Conservation (phyloP, 257 asterid genomes). For the Scutellaria minor region DNA sequence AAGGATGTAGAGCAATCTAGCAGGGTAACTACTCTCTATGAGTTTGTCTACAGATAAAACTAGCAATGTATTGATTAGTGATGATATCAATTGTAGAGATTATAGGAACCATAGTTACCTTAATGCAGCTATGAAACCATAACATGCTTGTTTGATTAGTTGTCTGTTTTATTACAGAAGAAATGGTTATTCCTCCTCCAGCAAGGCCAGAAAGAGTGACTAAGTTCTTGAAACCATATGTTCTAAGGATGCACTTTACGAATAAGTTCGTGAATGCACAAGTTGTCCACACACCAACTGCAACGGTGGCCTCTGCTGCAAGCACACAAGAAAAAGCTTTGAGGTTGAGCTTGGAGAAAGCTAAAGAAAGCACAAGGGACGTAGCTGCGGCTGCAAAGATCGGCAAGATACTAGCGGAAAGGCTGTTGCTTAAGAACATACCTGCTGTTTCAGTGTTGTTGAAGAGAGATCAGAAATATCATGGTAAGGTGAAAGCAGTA, state of each 20-base stretch:
- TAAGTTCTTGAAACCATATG: conserved; percentile 80
- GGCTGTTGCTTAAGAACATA: conserved; percentile 60
- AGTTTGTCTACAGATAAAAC: no score
- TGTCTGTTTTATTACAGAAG: conserved; percentile 29
- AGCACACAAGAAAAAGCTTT: conserved; percentile 92
- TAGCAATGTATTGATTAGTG: background rate
- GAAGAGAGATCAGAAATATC: conserved; percentile 81
- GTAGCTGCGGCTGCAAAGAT: conserved; percentile 95
- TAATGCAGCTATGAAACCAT: background rate
- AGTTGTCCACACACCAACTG: conserved; percentile 88
- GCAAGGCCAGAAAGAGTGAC: conserved; percentile 66
- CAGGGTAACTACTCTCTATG: background rate
- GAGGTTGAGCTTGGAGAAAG: conserved; percentile 63
- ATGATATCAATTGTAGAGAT: background rate
- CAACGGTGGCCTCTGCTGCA: conserved; percentile 89
- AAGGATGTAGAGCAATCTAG: conserved; percentile 5
- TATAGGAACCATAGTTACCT: background rate
- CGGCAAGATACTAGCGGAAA: conserved; percentile 81
- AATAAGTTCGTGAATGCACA: conserved; percentile 81
- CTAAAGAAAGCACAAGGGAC: conserved; percentile 70
- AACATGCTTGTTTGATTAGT: background rate
- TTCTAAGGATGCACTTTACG: conserved; percentile 84
- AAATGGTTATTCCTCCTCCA: conserved; percentile 86
- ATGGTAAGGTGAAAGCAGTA: conserved; percentile 89
- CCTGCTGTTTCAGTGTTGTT: conserved; percentile 76